Evolutionary conservation across 2,329 filamentous ascomycete genomes (phyloP).

Genomic region (Stromatinia cepivora): DNA sequence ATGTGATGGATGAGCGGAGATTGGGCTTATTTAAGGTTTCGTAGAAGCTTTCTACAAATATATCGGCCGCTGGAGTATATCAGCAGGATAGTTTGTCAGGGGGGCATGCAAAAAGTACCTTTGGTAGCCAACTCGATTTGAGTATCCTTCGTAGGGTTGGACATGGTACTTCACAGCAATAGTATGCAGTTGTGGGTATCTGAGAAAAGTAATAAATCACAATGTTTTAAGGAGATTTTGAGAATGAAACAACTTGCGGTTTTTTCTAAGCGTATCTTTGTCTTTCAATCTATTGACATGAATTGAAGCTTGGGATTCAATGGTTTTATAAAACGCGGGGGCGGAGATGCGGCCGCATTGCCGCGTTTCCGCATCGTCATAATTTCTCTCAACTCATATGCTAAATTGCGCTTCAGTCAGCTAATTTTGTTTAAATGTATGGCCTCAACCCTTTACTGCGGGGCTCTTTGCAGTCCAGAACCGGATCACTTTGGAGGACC

Average conservation of each 20-base stretch:
- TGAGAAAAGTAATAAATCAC: not conserved
- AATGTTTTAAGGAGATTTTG: not conserved
- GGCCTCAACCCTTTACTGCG: constrained; percentile 28
- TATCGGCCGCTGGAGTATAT: constrained; percentile 59
- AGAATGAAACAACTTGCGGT: not conserved
- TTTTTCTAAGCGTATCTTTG: not conserved
- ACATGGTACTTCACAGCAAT: constrained; percentile 33
- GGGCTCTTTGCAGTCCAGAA: constrained; percentile 25
- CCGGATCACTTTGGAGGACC: constrained; percentile 18
- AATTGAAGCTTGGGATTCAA: not conserved
- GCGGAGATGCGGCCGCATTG: constrained; percentile 1
- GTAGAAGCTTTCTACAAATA: constrained; percentile 75
- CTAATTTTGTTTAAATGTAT: constrained; percentile 21
- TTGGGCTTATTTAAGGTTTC: constrained; percentile 63
- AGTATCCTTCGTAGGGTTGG: constrained; percentile 51
- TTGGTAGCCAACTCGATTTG: constrained; percentile 43
- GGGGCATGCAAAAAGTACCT: constrained; percentile 28
- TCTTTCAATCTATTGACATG: not conserved
- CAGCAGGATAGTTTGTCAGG: constrained; percentile 4
- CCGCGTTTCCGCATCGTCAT: not conserved
- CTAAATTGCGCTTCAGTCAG: not conserved
- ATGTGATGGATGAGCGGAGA: constrained; percentile 50
- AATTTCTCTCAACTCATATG: not conserved
- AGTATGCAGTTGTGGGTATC: not conserved
- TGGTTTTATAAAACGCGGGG: constrained; percentile 13